Conservation (phyloP, 345 rosid species). For the Eucalyptus shirleyi region DNA sequence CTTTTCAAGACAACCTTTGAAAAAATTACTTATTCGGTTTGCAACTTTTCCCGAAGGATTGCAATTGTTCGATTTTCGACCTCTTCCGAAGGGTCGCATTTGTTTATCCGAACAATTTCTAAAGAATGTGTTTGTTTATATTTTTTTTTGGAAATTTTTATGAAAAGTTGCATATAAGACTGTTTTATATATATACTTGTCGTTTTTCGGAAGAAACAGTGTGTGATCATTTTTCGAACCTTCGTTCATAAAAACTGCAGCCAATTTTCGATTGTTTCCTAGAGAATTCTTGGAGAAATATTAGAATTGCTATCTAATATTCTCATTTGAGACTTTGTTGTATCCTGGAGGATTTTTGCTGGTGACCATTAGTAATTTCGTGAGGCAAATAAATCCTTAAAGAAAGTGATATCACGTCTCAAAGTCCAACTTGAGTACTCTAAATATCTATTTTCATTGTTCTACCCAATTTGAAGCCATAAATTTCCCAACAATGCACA, state of each 20-base stretch:
- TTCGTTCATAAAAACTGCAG: rapidly evolving
- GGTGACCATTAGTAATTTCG: rapidly evolving
- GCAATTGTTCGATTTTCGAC: too few species aligned
- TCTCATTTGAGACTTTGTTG: too few species aligned
- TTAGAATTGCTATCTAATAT: rapidly evolving
- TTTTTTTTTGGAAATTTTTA: too few species aligned
- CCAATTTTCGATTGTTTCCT: rapidly evolving
- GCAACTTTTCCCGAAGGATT: rapidly evolving
- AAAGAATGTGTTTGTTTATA: rapidly evolving
- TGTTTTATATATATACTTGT: too few species aligned
- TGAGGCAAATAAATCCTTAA: too few species aligned
- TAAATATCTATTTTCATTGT: rapidly evolving
- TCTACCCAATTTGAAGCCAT: rapidly evolving
- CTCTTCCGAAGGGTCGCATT: rapidly evolving
- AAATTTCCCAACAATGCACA: too few species aligned
- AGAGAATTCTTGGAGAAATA: too few species aligned
- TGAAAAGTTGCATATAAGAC: too few species aligned
- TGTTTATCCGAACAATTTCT: too few species aligned
- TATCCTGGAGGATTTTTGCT: rapidly evolving
- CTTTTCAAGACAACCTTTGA: too few species aligned
- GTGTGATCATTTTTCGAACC: rapidly evolving
- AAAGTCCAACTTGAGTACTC: too few species aligned
- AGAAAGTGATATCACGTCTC: too few species aligned
- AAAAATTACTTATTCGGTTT: rapidly evolving
- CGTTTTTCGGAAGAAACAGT: rapidly evolving